Percentiles rank a stretch among this genome's conserved stretches.
These are phyloP conservation scores for Hanseniaspora vineae DNA, from an alignment of 805 yeast species.

Conservation along the genomic window DNA sequence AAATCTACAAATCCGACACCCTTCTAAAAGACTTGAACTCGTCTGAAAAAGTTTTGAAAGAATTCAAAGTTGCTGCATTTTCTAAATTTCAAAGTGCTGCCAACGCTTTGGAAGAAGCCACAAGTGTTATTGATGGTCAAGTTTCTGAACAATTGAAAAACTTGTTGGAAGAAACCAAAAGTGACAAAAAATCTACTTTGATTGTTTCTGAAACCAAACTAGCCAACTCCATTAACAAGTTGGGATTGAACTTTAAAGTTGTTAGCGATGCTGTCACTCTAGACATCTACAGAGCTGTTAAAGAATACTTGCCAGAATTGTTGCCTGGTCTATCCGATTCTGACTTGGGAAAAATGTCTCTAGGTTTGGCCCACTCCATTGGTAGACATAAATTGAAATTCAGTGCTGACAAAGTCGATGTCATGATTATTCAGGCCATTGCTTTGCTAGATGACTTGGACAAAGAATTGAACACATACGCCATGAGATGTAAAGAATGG, in stretches of 20 bases:
- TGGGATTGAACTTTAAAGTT: constrained; percentile 76
- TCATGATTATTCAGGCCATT: constrained; percentile 98
- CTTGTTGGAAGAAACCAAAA: constrained; percentile 60
- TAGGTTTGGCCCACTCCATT: constrained; percentile 96
- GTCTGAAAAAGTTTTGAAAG: constrained; percentile 75
- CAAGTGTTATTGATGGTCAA: constrained; percentile 83
- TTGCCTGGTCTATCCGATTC: constrained; percentile 84
- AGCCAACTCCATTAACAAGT: constrained; percentile 91
- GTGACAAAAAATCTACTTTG: constrained; percentile 73
- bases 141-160: constrained; percentile 75
- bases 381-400: constrained; percentile 98
- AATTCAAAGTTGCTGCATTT: constrained; percentile 89
- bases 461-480: constrained; percentile 94
- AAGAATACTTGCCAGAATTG: constrained; percentile 86
- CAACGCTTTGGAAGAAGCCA: constrained; percentile 90
- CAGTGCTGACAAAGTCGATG: constrained; percentile 96
- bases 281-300: constrained; percentile 89
- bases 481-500: constrained; percentile 99
- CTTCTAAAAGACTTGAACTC: constrained; percentile 66
- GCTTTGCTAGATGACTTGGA: constrained; percentile 93
- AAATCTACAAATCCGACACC: constrained; percentile 74
- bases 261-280: constrained; percentile 91
- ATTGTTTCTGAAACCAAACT: constrained; percentile 91
- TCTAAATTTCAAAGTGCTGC: constrained; percentile 93
- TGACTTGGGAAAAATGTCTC: constrained; percentile 85